Base-by-base conservation (phyloP, 192 early-diverging fungal genomes). In the Coemansia sp. region DNA sequence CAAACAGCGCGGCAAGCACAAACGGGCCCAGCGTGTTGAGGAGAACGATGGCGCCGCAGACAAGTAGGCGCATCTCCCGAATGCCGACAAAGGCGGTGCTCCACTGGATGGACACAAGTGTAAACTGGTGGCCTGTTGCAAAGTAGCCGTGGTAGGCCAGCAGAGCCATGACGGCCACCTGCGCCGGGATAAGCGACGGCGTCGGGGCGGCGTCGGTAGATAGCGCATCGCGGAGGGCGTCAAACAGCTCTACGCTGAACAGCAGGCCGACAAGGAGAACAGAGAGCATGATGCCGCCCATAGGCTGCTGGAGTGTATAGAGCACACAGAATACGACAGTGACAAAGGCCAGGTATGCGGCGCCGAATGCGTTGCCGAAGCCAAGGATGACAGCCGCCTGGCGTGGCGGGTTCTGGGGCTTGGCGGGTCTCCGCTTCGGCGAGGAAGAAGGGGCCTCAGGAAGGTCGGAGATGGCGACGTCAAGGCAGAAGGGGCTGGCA, bases 121-220 rank as follows among this genome's bases (percentile, higher is more conserved):
- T 93, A 53, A 87, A 85, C 72, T 98, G 97, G 68, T 98, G 97
- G 10, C 93, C 94, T 2, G 95, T 96, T 11, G 88, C 76, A 81
- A 97, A 98, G 66, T 91, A 98, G 10, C 84, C 72, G 22, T 83
- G 75, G 45, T 83, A 85, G 9, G 83, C 64, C 50, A 89, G 68
- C 15, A 87, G 62, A 6, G 85, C 77, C 44, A 85, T 61, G 33
- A 87, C 47, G 0, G 78, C 62, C 8, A 68, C 59, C 65, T 41
- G 81, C 1, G 67, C 70, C 1, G 81, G 76, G 34, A 84, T 37
- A 29, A 87, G 62, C 20, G 58, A 52, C 7, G 37, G 23, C 3
- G 55, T 28, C 1, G 47, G 7, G 5, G 40, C 8, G 29, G 19
- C 31, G 5, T 53, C 36, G 5, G 44, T 17, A 3, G 33, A 29